phyloP scores from a whole-genome alignment of 2,329 filamentous ascomycete genomes.

The Pezicula carpinea region DNA sequence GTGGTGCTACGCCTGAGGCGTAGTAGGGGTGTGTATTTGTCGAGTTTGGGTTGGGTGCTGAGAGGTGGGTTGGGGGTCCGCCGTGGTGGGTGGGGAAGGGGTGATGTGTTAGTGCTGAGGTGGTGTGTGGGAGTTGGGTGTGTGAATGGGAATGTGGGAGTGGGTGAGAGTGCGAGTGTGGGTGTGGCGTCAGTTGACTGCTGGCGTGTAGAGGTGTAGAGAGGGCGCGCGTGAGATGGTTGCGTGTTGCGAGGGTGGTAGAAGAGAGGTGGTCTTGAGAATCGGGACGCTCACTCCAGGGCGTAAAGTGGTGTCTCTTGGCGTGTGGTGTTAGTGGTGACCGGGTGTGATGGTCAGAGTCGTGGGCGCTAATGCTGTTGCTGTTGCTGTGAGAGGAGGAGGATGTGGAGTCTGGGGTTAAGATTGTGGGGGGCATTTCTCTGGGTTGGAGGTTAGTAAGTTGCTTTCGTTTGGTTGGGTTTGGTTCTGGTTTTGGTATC shows the following conservation, averaged over 20 bases:
- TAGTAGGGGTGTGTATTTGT: slow-evolving; percentile 1
- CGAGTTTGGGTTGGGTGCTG: too few relatives aligned
- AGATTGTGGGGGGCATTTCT: slow-evolving; percentile 14
- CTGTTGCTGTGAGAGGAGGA: slow-evolving; percentile 9
- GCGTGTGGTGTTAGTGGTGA: too few relatives aligned
- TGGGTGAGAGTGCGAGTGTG: slow-evolving; percentile 1
- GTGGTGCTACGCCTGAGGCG: neutral
- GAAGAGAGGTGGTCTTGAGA: too few relatives aligned
- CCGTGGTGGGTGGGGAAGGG: neutral
- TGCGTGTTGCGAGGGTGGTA: neutral
- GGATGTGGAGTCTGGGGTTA: slow-evolving; percentile 5
- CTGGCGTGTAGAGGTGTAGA: too few relatives aligned
- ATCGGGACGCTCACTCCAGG: too few relatives aligned
- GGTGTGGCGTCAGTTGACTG: slow-evolving; percentile 6
- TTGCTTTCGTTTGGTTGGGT: neutral
- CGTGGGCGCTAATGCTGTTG: too few relatives aligned
- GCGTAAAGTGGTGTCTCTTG: too few relatives aligned
- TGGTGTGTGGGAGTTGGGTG: neutral
- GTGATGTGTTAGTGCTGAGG: neutral
- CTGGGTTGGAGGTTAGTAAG: slow-evolving; percentile 3
- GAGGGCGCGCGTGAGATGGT: neutral
- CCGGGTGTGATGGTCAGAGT: too few relatives aligned
- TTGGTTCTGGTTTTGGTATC: neutral
- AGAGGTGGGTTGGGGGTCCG: neutral
- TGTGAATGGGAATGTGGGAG: slow-evolving; percentile 1